Evolutionary conservation across 306 rosid genomes (phyloP).

Genomic region (Echinosophora koreensis): DNA sequence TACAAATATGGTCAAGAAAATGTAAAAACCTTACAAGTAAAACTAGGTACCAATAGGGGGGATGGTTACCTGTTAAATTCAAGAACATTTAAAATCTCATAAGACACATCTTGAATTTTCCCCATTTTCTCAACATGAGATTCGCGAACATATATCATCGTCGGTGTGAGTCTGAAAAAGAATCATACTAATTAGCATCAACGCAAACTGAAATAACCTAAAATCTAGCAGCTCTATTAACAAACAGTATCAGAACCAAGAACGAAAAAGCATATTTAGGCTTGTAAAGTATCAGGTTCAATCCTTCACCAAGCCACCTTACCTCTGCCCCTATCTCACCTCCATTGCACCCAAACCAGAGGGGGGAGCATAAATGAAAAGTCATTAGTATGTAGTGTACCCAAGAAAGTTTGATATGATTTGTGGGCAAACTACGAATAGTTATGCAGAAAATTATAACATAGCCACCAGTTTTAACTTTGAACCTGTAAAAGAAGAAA

Average conservation of each 20-base stretch:
- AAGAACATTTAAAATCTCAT: constrained; percentile 93
- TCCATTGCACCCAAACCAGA: not conserved
- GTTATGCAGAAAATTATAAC: constrained; percentile 31
- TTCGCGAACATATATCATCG: constrained; percentile 86
- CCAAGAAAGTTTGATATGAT: not conserved
- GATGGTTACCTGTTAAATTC: constrained; percentile 87
- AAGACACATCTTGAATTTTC: constrained; percentile 71
- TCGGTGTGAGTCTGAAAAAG: constrained; percentile 88
- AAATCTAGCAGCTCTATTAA: constrained; percentile 35
- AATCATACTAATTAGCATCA: constrained; percentile 43
- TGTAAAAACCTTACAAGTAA: not conserved
- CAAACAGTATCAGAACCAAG: constrained; percentile 20
- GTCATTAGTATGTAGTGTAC: not conserved
- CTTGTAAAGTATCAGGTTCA: constrained; percentile 12
- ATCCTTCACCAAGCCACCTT: constrained; percentile 9
- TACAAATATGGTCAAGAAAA: constrained; percentile 40
- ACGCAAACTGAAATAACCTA: constrained; percentile 42
- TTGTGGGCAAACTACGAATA: not conserved
- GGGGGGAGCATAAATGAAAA: not conserved
- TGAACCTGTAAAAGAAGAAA: constrained; percentile 96
- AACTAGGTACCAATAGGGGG: not conserved
- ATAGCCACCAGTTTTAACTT: constrained; percentile 49
- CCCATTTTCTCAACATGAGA: constrained; percentile 91
- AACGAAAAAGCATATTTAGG: constrained; percentile 21
- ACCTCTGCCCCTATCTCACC: not conserved